These are phyloP conservation scores for Kodamaea anthophila DNA, from an alignment of 1,139 yeast genomes.

Conservation along the genomic window DNA sequence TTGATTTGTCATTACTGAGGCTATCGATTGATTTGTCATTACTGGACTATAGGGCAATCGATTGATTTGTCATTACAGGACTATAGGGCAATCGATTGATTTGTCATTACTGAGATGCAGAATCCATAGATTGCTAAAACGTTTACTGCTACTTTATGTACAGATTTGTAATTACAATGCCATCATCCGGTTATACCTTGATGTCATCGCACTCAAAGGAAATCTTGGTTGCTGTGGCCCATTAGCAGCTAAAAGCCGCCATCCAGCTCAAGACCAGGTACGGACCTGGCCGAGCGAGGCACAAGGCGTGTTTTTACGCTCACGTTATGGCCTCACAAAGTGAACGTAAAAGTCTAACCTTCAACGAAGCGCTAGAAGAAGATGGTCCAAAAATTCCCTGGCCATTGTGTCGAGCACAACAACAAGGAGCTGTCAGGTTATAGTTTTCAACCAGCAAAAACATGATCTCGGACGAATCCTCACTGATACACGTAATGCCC, in stretches of 20 bases:
- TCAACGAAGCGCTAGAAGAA: conserved; percentile 27
- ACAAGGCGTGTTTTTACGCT: conserved; percentile 40
- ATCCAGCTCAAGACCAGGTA: conserved; percentile 53
- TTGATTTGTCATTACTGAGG: too few species aligned
- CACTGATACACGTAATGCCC: conserved; percentile 99
- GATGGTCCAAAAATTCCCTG: conserved; percentile 75
- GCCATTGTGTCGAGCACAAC: conserved; percentile 39
- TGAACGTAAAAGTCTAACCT: conserved; percentile 13
- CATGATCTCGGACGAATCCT: conserved; percentile 99
- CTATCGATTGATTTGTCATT: too few species aligned
- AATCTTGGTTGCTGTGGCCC: conserved; percentile 57
- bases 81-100: too few species aligned
- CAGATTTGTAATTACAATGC: conserved; percentile 67
- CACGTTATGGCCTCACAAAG: conserved; percentile 6
- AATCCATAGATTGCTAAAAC: not conserved
- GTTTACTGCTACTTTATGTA: conserved; percentile 29
- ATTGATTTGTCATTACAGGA: too few species aligned
- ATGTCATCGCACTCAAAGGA: conserved; percentile 74
- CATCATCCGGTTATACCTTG: conserved; percentile 52
- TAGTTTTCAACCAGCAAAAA: conserved; percentile 99
- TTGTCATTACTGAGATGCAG: not conserved
- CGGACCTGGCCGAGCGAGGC: conserved; percentile 59
- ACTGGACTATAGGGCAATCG: too few species aligned
- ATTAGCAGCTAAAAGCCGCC: conserved; percentile 24
- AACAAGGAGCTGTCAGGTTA: conserved; percentile 95